Conservation (phyloP, 163 green algal genomes). For the Coccomyxa subellipsoidea region DNA sequence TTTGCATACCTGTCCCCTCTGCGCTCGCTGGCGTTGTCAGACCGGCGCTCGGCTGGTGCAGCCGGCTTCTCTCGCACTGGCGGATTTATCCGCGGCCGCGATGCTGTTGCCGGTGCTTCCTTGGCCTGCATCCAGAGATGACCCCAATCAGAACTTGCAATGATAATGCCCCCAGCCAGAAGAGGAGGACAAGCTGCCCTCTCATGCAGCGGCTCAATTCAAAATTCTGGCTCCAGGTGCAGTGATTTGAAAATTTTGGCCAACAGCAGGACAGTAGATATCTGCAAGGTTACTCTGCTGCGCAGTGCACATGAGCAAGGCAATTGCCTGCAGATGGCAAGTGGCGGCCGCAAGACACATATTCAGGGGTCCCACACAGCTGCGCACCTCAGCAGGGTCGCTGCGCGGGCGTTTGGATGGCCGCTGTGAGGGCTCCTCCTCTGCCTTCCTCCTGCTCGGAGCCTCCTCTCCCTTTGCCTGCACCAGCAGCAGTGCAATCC, state of each 20-base stretch:
- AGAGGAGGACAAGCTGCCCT: neutral
- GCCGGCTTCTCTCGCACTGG: neutral
- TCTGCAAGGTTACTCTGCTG: neutral
- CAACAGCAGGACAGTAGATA: neutral
- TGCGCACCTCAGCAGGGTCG: neutral
- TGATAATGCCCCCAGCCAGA: neutral
- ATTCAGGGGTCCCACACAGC: neutral
- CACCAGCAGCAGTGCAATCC: too few species aligned
- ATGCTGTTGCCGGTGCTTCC: neutral
- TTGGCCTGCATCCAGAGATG: too few species aligned
- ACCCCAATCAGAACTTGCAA: neutral
- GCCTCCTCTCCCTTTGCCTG: neutral
- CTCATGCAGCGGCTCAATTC: neutral
- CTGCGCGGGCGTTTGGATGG: neutral
- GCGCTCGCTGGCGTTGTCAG: neutral
- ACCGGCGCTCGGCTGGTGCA: neutral
- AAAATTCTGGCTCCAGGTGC: neutral
- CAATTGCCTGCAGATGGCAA: neutral
- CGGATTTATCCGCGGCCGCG: neutral
- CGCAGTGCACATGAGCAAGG: neutral
- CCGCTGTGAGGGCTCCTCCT: neutral
- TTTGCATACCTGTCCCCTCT: neutral
- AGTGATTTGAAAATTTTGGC: neutral
- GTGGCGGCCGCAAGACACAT: neutral
- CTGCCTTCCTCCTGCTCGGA: too few species aligned